These are phyloP conservation scores for Citrus australasica DNA, from an alignment of 345 rosid species.

Conservation along the genomic window DNA sequence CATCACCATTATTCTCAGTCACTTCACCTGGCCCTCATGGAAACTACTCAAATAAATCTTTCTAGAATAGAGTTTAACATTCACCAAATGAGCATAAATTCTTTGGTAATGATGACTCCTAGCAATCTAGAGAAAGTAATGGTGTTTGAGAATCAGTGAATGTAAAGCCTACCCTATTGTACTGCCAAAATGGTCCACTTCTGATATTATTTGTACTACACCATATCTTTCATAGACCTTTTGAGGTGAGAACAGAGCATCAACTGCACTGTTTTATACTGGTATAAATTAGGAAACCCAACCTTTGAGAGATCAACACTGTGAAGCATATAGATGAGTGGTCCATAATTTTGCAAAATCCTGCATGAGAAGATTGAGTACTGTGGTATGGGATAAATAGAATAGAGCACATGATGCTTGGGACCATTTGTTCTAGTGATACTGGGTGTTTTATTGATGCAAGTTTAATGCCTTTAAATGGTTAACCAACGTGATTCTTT, in stretches of 20 bases:
- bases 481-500: not conserved
- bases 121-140: not conserved
- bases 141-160: not conserved
- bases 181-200: not conserved
- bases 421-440: not conserved
- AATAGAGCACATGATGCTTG: conserved; percentile 9
- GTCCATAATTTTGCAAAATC: conserved; percentile 17
- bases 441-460: not conserved
- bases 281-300: not conserved
- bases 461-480: not conserved
- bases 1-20: conserved; percentile 28
- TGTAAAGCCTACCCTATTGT: not conserved
- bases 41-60: not conserved
- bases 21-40: conserved; percentile 16
- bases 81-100: not conserved
- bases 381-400: conserved; percentile 3
- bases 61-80: not conserved
- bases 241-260: not conserved
- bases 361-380: conserved; percentile 7
- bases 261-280: not conserved
- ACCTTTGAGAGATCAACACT: not conserved
- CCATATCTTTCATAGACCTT: not conserved
- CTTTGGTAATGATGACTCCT: not conserved
- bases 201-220: not conserved
- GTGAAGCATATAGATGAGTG: conserved; percentile 6